A percentile compares a stretch with the other conserved stretches of the same genome.
These are phyloP conservation scores for Aspergillus sp. DNA, from an alignment of 2,329 filamentous ascomycete genomes.

Conservation along the genomic window DNA sequence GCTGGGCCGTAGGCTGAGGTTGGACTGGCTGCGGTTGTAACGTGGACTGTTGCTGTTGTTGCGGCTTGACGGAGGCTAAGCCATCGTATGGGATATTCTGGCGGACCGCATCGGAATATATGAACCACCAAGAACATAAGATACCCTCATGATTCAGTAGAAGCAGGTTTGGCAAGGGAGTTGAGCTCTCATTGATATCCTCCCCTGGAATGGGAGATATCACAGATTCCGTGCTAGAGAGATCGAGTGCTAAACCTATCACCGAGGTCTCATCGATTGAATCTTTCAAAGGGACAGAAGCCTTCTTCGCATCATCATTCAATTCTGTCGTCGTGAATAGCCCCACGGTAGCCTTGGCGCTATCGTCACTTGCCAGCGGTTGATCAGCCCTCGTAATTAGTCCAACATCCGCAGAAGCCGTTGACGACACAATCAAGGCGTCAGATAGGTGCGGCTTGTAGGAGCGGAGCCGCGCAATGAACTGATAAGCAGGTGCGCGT, in stretches of 20 bases:
- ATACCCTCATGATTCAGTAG: slow-evolving; percentile 86
- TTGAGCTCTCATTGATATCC: slow-evolving; percentile 74
- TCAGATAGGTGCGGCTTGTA: slow-evolving; percentile 81
- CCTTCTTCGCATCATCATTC: slow-evolving; percentile 73
- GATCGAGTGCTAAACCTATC: slow-evolving; percentile 76
- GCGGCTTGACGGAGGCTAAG: slow-evolving; percentile 48
- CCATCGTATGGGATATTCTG: slow-evolving; percentile 72
- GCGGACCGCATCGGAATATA: slow-evolving; percentile 84
- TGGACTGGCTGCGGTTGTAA: slow-evolving; percentile 15
- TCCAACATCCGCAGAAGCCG: slow-evolving; percentile 75
- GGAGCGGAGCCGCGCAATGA: slow-evolving; percentile 71
- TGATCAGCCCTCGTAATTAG: slow-evolving; percentile 72
- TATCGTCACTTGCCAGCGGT: slow-evolving; percentile 62
- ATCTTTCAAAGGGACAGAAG: slow-evolving; percentile 70
- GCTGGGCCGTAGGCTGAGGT: slow-evolving; percentile 11
- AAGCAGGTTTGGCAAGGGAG: slow-evolving; percentile 79
- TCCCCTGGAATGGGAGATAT: slow-evolving; percentile 73
- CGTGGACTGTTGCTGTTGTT: slow-evolving; percentile 17
- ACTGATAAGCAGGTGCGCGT: slow-evolving; percentile 70
- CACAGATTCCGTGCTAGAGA: slow-evolving; percentile 80
- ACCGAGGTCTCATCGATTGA: slow-evolving; percentile 68
- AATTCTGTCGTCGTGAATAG: slow-evolving; percentile 62
- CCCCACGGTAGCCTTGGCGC: slow-evolving; percentile 60
- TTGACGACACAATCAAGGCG: slow-evolving; percentile 77
- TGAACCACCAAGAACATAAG: slow-evolving; percentile 83